phyloP scores from a whole-genome alignment of 2,329 filamentous ascomycete genomes.

The Calcarisporium arbuscula region DNA sequence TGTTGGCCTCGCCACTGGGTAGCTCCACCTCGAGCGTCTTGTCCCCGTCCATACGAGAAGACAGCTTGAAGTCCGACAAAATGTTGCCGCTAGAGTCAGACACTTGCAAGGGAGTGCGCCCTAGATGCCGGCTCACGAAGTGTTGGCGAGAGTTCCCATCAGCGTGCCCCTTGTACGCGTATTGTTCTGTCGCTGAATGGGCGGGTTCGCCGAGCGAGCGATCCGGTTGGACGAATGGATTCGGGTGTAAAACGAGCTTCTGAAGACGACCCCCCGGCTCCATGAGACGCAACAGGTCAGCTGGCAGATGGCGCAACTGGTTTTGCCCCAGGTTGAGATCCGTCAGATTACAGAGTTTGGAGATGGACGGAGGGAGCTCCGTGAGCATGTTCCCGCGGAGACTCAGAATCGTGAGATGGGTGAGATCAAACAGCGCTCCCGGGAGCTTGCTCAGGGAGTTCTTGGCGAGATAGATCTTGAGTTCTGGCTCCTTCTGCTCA shows the following conservation, averaged over 20 bases:
- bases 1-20: constrained; percentile 1
- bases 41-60: constrained; percentile 12
- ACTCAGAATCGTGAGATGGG: constrained; percentile 57
- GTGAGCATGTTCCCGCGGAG: constrained; percentile 57
- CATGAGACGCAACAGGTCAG: constrained; percentile 55
- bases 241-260: constrained; percentile 53
- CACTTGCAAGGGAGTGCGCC: constrained; percentile 25
- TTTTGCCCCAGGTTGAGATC: constrained; percentile 64
- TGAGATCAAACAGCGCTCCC: constrained; percentile 53
- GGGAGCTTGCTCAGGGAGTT: constrained; percentile 55
- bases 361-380: constrained; percentile 55
- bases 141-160: background rate
- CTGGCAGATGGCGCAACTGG: constrained; percentile 52
- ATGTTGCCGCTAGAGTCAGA: constrained; percentile 22
- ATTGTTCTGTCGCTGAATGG: background rate
- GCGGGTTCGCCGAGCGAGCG: constrained; percentile 6
- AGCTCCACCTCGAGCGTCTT: constrained; percentile 17
- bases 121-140: constrained; percentile 19
- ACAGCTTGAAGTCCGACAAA: constrained; percentile 24
- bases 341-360: constrained; percentile 49
- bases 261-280: constrained; percentile 36
- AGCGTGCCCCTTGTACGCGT: constrained; percentile 4
- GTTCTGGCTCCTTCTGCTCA: constrained; percentile 47
- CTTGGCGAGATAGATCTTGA: constrained; percentile 55
- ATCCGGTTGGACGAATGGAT: constrained; percentile 49